phyloP scores from a whole-genome alignment of 2,329 filamentous ascomycete genomes.

The Cladosporium sp. region DNA sequence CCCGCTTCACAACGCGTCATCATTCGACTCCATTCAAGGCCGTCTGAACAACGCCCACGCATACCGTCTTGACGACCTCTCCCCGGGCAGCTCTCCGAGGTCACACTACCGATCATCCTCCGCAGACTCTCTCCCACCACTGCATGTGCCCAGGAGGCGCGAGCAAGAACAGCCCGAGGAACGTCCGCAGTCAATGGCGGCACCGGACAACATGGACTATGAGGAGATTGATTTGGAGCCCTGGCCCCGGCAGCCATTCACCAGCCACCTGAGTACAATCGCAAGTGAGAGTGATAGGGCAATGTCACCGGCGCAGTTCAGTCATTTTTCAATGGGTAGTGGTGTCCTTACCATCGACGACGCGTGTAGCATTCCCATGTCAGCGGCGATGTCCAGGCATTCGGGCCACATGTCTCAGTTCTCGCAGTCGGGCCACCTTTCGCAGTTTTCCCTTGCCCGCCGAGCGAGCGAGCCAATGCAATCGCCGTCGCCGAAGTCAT shows the following conservation, averaged over 20 bases:
- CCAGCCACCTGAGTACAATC: conserved; percentile 31
- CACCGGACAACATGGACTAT: conserved; percentile 18
- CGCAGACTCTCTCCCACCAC: conserved; percentile 26
- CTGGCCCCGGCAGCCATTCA: conserved; percentile 26
- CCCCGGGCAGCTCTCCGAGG: conserved; percentile 20
- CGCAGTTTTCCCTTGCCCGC: conserved; percentile 10
- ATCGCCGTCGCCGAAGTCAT: conserved; percentile 19
- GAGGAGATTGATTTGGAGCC: conserved; percentile 27
- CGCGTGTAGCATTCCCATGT: conserved; percentile 22
- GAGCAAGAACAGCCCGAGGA: not conserved
- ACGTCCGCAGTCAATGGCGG: conserved; percentile 2
- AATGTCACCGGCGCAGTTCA: conserved; percentile 23
- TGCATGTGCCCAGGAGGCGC: conserved; percentile 29
- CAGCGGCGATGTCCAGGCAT: conserved; percentile 13
- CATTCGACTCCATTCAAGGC: conserved; percentile 28
- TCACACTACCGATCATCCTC: conserved; percentile 19
- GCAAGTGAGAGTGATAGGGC: conserved; percentile 29
- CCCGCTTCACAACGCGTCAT: conserved; percentile 16
- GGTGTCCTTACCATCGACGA: conserved; percentile 28
- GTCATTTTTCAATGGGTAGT: conserved; percentile 29
- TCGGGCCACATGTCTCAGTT: conserved; percentile 1
- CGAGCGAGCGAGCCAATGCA: conserved; percentile 21
- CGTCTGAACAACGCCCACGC: conserved; percentile 19
- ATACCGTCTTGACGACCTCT: conserved; percentile 18
- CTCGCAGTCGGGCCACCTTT: not conserved